These are phyloP conservation scores for Omphalea diandra DNA, from an alignment of 441 rosid genomes.

Conservation along the genomic window DNA sequence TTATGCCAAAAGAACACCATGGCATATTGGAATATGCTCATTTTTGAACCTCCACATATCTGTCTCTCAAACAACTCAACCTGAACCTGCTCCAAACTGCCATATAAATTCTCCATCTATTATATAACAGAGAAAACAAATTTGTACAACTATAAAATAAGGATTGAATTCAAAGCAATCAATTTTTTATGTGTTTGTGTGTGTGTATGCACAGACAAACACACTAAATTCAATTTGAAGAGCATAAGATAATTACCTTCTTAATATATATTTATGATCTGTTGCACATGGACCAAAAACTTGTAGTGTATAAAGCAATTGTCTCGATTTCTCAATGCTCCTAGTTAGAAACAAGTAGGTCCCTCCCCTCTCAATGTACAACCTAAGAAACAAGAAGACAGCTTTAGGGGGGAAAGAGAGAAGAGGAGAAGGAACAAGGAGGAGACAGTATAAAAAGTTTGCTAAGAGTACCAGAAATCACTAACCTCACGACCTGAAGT, in stretches of 20 bases:
- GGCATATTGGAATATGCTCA: conserved; percentile 67
- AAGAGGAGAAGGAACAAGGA: conserved; percentile 21
- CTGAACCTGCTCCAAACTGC: conserved; percentile 95
- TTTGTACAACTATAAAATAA: conserved; percentile 1
- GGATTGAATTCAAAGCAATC: conserved; percentile 4
- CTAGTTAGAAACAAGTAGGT: conserved; percentile 65
- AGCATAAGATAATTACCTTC: conserved; percentile 48
- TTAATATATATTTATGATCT: conserved; percentile 38
- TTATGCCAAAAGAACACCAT: conserved; percentile 56
- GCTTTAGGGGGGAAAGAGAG: too few species aligned
- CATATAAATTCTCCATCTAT: conserved; percentile 54
- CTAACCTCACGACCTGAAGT: conserved; percentile 84
- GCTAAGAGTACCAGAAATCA: conserved; percentile 25
- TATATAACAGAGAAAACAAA: conserved; percentile 29
- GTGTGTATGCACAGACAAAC: too few species aligned
- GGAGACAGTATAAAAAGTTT: conserved; percentile 14
- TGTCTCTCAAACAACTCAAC: conserved; percentile 70
- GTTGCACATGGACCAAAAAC: conserved; percentile 38
- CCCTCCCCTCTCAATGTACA: conserved; percentile 46
- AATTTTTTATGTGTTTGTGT: too few species aligned
- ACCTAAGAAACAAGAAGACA: conserved; percentile 48
- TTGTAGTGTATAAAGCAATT: conserved; percentile 54
- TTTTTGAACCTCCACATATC: conserved; percentile 62
- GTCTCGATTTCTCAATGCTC: conserved; percentile 61
- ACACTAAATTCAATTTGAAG: too few species aligned